Conservation (phyloP, 805 yeast species). For the Martiniozyma abietophila region DNA sequence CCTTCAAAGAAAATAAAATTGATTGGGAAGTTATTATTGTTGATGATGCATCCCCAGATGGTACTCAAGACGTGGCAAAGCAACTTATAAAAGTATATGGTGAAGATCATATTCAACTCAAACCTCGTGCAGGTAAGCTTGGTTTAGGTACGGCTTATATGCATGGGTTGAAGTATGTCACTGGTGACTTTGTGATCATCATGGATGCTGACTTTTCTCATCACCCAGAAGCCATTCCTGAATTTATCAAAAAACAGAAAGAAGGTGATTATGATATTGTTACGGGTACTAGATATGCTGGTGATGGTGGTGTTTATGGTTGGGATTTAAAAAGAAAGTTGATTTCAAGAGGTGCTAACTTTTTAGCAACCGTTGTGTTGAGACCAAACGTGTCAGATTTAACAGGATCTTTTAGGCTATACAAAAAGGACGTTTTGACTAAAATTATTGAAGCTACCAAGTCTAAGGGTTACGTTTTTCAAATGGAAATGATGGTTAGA, state of each 20-base stretch:
- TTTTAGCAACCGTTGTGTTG: constrained; percentile 60
- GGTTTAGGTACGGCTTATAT: constrained; percentile 78
- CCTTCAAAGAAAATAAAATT: constrained; percentile 45
- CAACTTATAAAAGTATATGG: constrained; percentile 52
- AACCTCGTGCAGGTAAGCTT: constrained; percentile 67
- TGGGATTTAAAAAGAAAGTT: constrained; percentile 77
- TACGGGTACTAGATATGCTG: constrained; percentile 59
- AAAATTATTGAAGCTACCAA: constrained; percentile 58
- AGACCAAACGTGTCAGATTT: constrained; percentile 67
- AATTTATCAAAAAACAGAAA: constrained; percentile 59
- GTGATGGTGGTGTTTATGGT: constrained; percentile 76
- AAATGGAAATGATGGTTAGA: constrained; percentile 83
- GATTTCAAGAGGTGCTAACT: constrained; percentile 73
- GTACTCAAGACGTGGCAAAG: constrained; percentile 66
- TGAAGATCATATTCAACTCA: constrained; percentile 47
- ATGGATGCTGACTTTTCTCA: constrained; percentile 84
- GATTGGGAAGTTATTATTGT: constrained; percentile 74
- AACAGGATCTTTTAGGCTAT: constrained; percentile 70
- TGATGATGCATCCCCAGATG: constrained; percentile 76
- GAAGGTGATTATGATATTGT: constrained; percentile 40
- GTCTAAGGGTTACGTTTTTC: constrained; percentile 76
- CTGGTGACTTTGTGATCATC: constrained; percentile 67
- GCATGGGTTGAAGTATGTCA: constrained; percentile 61
- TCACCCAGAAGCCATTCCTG: constrained; percentile 72
- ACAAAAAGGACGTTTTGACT: constrained; percentile 59